Base-by-base conservation (phyloP, 2,329 filamentous ascomycete species). In the Cytospora piceae region DNA sequence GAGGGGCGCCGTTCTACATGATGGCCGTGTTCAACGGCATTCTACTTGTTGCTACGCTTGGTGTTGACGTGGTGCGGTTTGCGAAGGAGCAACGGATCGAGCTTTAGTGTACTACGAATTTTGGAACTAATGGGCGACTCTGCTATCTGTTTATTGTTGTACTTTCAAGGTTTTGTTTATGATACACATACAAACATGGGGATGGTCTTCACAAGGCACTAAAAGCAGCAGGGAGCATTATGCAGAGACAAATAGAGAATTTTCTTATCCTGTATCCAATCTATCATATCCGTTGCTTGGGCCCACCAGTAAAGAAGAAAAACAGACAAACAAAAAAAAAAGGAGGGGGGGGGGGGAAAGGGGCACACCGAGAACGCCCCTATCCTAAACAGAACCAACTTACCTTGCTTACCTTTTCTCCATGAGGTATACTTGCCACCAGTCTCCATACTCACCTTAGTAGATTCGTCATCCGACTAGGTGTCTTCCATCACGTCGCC, bases 1-100 rank as follows among this genome's bases (percentile, higher is more conserved):
- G 84, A 2, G 91, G 91, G 0, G 91, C 92, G 14, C 95, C 95
- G 0, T 98, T 99, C 75, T 97, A 93, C 75, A 90, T 98, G 83
- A 94, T 99, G 89, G 93, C 94, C 0, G 81, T 81, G 0, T 98
- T 98, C 75, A 98, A 98, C 74, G 91, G 79, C 0, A 69, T 92
- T 0, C 76, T 97, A 63, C 79, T 96, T 15, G 73, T 87, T 8
- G 83, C 81, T 20, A 84, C 80, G 65, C 67, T 87, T 61, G 76
- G 75, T 4, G 80, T 87, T 69, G 84, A 87, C 72, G 74, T 83
- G n/a, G 58, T 62, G n/a, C 54, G 63, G 52, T 29, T 65, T 29
- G 66, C 58, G 20, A 67, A 60, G 63, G 49, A 61, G 49, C 52
- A 55, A 7, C 63, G 57, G 32, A 39, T 39, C 32, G 65, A 63